Base-by-base conservation (phyloP, 2,329 filamentous ascomycete genomes). In the Aureobasidium namibiae region DNA sequence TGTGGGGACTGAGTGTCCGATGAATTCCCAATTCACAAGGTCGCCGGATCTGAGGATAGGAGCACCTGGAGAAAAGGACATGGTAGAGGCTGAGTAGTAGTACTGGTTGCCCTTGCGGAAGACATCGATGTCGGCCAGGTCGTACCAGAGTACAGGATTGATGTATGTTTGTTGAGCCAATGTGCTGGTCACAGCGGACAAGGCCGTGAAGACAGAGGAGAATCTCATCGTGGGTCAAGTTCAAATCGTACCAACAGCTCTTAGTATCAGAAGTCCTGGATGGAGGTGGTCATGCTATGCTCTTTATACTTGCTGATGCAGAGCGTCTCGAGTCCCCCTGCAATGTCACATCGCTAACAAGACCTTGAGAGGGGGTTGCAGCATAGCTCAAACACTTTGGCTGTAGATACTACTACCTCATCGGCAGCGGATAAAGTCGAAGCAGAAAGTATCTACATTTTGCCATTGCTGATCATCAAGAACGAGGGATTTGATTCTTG, bases 21-120 rank as follows among this genome's bases (percentile, higher is more conserved):
- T 70, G 6, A 69, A 72, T 9, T 75, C 76, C 65, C 77, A 83
- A 53, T 74, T 80, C 34, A 79, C 75, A 0, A 85, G 74, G 65
- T 84, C 80, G 53, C 77, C 76, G 0, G 81, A 84, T 24, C 75
- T 73, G 0, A 85, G 70, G 2, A 85, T 73, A 0, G 82, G 81
- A 0, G 81, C 82, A 10, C 81, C 82, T 0, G 82, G 77, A 11
- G 77, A 81, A 65, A 79, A 83, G 54, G 80, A 78, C 65, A 84
- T 80, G 7, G 75, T 82, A 1, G 81, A 83, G 0, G 81, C 78
- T 0, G 78, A 79, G 64, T 79, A 80, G 67, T 83, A 84, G 67
- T 76, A 80, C 2, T 74, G 74, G 62, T 80, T 74, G 3, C 74
- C 73, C 0, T 80, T 74, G 7, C 78, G 74, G 63, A 80, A 77